These are phyloP conservation scores for Cymbidium sinense DNA, from an alignment of 106 monocot genomes.

Conservation along the genomic window DNA sequence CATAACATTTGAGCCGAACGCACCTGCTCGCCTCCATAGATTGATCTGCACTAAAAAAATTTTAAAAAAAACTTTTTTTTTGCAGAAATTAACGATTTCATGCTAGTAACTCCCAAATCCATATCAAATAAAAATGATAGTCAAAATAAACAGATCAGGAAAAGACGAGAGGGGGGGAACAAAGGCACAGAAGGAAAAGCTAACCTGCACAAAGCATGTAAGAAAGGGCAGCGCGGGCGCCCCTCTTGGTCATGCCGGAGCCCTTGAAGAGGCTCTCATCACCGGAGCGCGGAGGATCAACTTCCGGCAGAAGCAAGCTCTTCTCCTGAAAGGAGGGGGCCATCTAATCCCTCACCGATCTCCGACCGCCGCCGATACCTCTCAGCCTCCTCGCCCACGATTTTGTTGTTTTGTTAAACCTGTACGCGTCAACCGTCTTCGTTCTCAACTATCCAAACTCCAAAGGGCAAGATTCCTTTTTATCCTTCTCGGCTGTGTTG, in stretches of 20 bases:
- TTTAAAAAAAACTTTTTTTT: no score
- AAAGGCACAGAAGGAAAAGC: neutral
- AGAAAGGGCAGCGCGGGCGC: conserved; percentile 74
- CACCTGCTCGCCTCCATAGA: neutral
- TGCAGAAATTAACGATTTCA: no score
- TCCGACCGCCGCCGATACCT: neutral
- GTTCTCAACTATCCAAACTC: neutral
- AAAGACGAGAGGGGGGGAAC: neutral
- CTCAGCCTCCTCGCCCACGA: neutral
- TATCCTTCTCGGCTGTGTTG: neutral
- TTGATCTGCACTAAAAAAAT: neutral
- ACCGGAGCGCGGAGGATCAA: conserved; percentile 26
- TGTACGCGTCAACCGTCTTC: neutral
- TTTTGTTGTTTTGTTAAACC: neutral
- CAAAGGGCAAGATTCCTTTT: neutral
- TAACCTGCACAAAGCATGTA: conserved; percentile 86
- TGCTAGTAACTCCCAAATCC: neutral
- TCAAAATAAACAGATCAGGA: neutral
- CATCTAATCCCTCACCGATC: conserved; percentile 1
- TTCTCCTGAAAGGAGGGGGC: conserved; percentile 18
- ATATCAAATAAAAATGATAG: neutral
- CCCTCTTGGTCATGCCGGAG: conserved; percentile 69
- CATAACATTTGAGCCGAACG: no score
- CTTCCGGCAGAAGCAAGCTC: conserved; percentile 43
- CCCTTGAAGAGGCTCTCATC: conserved; percentile 73